phyloP scores from a whole-genome alignment of 2,329 filamentous ascomycete genomes.

The Fusarium sp. region DNA sequence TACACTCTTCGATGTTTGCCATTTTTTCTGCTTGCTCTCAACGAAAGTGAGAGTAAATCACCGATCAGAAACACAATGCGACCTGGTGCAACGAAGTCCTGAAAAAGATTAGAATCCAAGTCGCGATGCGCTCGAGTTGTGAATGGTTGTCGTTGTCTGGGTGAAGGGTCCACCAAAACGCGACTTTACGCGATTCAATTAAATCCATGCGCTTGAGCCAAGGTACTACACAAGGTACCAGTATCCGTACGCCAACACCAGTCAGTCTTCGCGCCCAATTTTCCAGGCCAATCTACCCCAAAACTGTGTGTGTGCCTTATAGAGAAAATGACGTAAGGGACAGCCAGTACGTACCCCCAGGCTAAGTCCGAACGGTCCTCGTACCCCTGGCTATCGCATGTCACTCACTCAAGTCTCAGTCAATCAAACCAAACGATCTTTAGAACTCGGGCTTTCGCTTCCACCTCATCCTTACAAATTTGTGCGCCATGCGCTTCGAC shows the following conservation, averaged over 20 bases:
- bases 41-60: background rate
- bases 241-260: background rate
- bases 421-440: slow-evolving; percentile 8
- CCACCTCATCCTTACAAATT: slow-evolving; percentile 30
- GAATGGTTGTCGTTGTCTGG: slow-evolving; percentile 18
- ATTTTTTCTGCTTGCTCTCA: slow-evolving; percentile 26
- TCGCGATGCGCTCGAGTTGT: slow-evolving; percentile 11
- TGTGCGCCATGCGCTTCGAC: slow-evolving; percentile 41
- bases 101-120: background rate
- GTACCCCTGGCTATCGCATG: slow-evolving; percentile 37
- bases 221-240: background rate
- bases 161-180: slow-evolving; percentile 15
- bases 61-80: background rate
- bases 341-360: slow-evolving; percentile 8
- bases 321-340: slow-evolving; percentile 34
- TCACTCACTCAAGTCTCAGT: background rate
- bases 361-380: slow-evolving; percentile 31
- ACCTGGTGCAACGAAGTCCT: background rate
- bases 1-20: slow-evolving; percentile 48
- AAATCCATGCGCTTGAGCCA: slow-evolving; percentile 3
- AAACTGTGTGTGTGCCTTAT: background rate
- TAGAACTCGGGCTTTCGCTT: slow-evolving; percentile 22
- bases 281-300: slow-evolving; percentile 14
- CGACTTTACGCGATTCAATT: slow-evolving; percentile 35
- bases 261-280: slow-evolving; percentile 21